phyloP scores from a whole-genome alignment of 768 basidiomycete species.

The Peribolospora baueri region DNA sequence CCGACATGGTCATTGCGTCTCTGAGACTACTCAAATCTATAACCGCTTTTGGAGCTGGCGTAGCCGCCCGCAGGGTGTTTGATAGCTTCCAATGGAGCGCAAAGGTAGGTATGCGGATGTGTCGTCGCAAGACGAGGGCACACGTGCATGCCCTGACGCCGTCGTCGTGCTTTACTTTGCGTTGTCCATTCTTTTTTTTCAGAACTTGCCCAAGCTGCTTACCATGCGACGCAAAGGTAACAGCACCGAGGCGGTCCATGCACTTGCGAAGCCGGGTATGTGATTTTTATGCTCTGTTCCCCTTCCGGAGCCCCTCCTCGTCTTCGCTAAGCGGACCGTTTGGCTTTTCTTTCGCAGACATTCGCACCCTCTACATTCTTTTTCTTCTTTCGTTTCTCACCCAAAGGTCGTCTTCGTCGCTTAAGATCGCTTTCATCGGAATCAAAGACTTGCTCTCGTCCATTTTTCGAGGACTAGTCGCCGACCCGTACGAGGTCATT shows the following conservation, averaged over 20 bases:
- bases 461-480: neutral
- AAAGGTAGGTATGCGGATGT: too few relatives aligned
- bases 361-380: conserved; percentile 2
- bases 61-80: too few relatives aligned
- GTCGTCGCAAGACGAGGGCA: too few relatives aligned
- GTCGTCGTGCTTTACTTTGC: neutral
- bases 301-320: too few relatives aligned
- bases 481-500: conserved; percentile 1
- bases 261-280: neutral
- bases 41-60: too few relatives aligned
- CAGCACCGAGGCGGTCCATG: neutral
- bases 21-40: too few relatives aligned
- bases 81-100: too few relatives aligned
- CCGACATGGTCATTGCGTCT: too few relatives aligned
- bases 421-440: conserved; percentile 5
- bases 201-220: neutral
- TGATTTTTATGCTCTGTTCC: neutral
- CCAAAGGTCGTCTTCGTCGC: neutral
- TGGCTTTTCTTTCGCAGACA: neutral
- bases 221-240: neutral
- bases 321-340: too few relatives aligned
- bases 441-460: conserved; percentile 2
- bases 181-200: neutral
- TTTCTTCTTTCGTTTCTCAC: conserved; percentile 1
- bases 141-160: neutral